A percentile compares a stretch with the other conserved stretches of the same genome.
Conservation (phyloP, 2,329 filamentous ascomycete genomes). For the Ophiostoma ulmi region DNA sequence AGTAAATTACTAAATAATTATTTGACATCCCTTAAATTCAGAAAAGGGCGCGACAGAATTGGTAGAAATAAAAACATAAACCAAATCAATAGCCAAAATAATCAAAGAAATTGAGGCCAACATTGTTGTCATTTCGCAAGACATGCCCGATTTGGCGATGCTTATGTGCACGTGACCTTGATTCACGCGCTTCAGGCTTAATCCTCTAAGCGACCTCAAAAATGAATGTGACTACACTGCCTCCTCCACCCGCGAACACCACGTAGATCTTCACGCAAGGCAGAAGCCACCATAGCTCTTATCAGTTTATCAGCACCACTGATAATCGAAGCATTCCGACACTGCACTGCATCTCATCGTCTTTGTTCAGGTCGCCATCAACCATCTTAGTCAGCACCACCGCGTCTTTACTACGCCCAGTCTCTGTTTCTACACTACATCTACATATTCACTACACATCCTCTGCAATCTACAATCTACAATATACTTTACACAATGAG, state of each 20-base stretch:
- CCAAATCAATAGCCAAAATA: too few species aligned
- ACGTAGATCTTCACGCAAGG: background rate
- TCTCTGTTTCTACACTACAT: background rate
- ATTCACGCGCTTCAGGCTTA: background rate
- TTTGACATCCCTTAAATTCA: too few species aligned
- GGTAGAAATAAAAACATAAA: too few species aligned
- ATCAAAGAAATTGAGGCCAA: background rate
- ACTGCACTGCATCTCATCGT: background rate
- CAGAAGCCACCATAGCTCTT: background rate
- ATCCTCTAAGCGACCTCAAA: background rate
- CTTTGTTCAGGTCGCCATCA: background rate
- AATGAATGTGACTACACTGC: background rate
- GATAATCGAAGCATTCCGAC: background rate
- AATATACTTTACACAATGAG: background rate
- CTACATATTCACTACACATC: background rate
- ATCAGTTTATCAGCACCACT: background rate
- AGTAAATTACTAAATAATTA: too few species aligned
- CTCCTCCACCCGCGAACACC: background rate
- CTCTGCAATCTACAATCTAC: background rate
- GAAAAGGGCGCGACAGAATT: too few species aligned
- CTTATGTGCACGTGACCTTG: background rate
- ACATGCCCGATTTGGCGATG: conserved; percentile 3
- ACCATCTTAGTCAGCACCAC: background rate
- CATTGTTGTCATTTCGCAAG: background rate
- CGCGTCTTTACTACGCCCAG: background rate